Evolutionary conservation across 148 eudicot species (phyloP), one percentile per base, ranked within the genome.

Genomic region (Vaccinium myrtillus): DNA sequence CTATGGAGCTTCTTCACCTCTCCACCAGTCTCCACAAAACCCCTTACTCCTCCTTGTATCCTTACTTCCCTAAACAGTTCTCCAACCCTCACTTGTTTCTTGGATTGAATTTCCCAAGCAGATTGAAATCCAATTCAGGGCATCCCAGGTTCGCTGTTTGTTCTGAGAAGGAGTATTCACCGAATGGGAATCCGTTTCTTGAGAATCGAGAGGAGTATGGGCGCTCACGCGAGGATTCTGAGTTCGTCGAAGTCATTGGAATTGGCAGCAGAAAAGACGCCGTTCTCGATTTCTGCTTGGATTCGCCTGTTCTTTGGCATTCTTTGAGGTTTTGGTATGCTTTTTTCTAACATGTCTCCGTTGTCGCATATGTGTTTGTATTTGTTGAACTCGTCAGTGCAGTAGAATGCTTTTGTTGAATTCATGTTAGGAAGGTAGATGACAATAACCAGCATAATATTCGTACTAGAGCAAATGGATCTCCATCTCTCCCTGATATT

Each of bases 211-310:
- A 39, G 9, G 36, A 61, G 73, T 19, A 1, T 4, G 70, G 70
- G 50, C 32, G n/a, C 18, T 59, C 27, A 39, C 10, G 15, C 23
- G 73, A 82, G 55, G 78, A 53, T 21, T 63, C 61, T 43, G 86
- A 81, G 59, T 82, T 54, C 71, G 88, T 90, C n/a, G 91, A 90
- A 27, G 92, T 88, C 6, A 78, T 90, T 36, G 88, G 86, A 10
- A 89, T 90, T 6, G 92, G 92, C 39, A 90, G 92, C 50, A 82
- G 92, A 77, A 90, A 80, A 82, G 91, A 90, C 51, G 89, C 92
- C 0, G 32, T 88, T 53, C 87, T 88, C 32, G 92, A 90, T n/a
- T 90, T 85, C 82, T 90, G 92, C 51, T 81, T 86, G 63, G 79
- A 19, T 78, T 90, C 92, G 55, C 86, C 84, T 30, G 18, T 49